phyloP scores from a whole-genome alignment of 257 asterid genomes.

The Salvia hispanica region DNA sequence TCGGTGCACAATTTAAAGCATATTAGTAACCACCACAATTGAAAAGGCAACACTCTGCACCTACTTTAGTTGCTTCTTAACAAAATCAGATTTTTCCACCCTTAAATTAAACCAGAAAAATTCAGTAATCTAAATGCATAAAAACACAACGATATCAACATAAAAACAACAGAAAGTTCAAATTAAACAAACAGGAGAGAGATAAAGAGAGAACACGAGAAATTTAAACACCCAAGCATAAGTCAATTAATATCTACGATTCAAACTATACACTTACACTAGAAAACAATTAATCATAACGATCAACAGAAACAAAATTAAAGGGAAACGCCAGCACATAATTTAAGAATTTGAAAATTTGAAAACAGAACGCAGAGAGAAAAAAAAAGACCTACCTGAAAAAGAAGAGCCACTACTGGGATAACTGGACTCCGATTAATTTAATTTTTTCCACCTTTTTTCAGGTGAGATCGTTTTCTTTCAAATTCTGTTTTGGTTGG shows the following conservation, averaged over 20 bases:
- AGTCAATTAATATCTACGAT: neutral
- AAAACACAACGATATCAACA: constrained; percentile 14
- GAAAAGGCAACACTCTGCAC: constrained; percentile 18
- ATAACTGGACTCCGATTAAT: constrained; percentile 18
- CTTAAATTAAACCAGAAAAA: constrained; percentile 11
- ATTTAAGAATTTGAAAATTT: constrained; percentile 31
- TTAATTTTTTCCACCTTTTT: neutral
- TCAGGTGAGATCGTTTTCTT: constrained; percentile 16
- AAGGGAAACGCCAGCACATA: constrained; percentile 18
- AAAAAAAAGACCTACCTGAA: constrained; percentile 27
- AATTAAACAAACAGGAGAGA: constrained; percentile 12
- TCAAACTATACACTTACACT: neutral
- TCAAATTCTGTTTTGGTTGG: neutral
- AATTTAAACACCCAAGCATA: neutral
- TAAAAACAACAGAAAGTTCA: constrained; percentile 1
- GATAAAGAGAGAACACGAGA: neutral
- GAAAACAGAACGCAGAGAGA: neutral
- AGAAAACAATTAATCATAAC: constrained; percentile 1
- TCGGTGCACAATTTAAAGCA: constrained; percentile 6
- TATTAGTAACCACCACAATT: constrained; percentile 30
- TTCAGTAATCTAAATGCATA: neutral
- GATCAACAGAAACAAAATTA: constrained; percentile 17
- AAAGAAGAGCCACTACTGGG: constrained; percentile 28
- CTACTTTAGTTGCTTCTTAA: constrained; percentile 11
- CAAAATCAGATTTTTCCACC: constrained; percentile 4